These are phyloP conservation scores for Fusarium palustre DNA, from an alignment of 2,329 filamentous ascomycete genomes.

Conservation along the genomic window DNA sequence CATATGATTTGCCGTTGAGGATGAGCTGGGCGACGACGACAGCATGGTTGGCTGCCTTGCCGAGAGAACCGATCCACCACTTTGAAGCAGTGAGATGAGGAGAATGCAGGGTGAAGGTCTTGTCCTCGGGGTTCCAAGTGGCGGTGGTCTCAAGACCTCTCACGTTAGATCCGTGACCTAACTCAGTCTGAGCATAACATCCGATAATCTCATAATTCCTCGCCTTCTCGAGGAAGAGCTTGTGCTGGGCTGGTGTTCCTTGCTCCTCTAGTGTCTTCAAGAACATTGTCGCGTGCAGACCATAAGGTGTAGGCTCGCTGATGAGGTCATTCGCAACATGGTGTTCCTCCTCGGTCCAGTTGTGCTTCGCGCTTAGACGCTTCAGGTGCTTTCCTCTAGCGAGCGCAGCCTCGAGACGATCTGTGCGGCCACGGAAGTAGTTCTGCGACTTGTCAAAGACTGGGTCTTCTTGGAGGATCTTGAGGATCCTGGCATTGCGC, in stretches of 20 bases:
- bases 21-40: conserved; percentile 83
- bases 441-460: conserved; percentile 84
- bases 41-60: conserved; percentile 79
- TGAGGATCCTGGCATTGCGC: conserved; percentile 69
- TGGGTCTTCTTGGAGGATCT: conserved; percentile 73
- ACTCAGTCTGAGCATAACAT: conserved; percentile 84
- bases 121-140: conserved; percentile 78
- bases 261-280: conserved; percentile 74
- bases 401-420: conserved; percentile 76
- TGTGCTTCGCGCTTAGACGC: conserved; percentile 73
- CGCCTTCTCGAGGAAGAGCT: conserved; percentile 76
- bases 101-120: conserved; percentile 80
- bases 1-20: conserved; percentile 74
- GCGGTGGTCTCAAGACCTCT: conserved; percentile 78
- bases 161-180: conserved; percentile 83
- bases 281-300: conserved; percentile 70
- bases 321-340: conserved; percentile 74
- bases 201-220: conserved; percentile 78
- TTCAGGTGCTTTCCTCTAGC: conserved; percentile 77
- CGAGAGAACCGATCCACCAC: conserved; percentile 87
- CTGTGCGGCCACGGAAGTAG: conserved; percentile 77
- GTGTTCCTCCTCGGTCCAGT: conserved; percentile 76
- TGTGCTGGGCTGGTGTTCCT: conserved; percentile 78
- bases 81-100: conserved; percentile 81
- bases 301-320: conserved; percentile 79